Percentiles rank a stretch among this genome's conserved stretches.
phyloP scores from a whole-genome alignment of 345 rosid species.

The Trapa bicornis region DNA sequence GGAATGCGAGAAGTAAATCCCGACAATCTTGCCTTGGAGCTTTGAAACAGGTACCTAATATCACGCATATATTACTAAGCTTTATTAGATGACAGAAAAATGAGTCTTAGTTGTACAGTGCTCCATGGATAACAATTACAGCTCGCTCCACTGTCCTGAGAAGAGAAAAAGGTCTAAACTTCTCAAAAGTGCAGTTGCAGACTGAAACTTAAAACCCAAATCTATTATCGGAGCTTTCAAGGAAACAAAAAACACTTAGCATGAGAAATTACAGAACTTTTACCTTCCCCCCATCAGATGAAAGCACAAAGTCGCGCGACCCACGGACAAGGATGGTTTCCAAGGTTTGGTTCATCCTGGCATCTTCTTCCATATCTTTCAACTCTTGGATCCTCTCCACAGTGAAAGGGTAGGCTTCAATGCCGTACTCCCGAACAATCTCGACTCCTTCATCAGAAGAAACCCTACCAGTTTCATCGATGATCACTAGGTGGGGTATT shows the following conservation, averaged over 20 bases:
- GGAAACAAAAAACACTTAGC: not conserved
- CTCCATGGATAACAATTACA: not conserved
- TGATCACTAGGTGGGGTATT: conserved; percentile 57
- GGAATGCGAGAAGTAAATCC: conserved; percentile 14
- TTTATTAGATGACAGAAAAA: not conserved
- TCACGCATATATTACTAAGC: not conserved
- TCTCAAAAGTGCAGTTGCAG: not conserved
- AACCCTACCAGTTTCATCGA: conserved; percentile 49
- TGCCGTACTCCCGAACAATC: conserved; percentile 50
- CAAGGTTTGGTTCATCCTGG: conserved; percentile 46
- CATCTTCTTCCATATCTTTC: conserved; percentile 50
- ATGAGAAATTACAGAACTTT: not conserved
- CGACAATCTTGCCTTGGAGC: conserved; percentile 15
- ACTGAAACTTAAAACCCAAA: not conserved
- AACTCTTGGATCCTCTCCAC: conserved; percentile 43
- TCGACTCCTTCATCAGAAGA: conserved; percentile 33
- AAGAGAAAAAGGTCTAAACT: not conserved
- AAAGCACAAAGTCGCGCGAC: conserved; percentile 46
- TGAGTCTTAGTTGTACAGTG: not conserved
- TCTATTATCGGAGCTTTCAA: not conserved
- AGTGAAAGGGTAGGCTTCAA: conserved; percentile 55
- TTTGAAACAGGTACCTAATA: conserved; percentile 10
- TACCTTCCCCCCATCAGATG: conserved; percentile 23
- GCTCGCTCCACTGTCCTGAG: not conserved
- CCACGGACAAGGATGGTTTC: conserved; percentile 37